A percentile compares a stretch with the other conserved stretches of the same genome.
These are phyloP conservation scores for Narthecium ossifragum DNA, from an alignment of 106 monocot species.

Conservation along the genomic window DNA sequence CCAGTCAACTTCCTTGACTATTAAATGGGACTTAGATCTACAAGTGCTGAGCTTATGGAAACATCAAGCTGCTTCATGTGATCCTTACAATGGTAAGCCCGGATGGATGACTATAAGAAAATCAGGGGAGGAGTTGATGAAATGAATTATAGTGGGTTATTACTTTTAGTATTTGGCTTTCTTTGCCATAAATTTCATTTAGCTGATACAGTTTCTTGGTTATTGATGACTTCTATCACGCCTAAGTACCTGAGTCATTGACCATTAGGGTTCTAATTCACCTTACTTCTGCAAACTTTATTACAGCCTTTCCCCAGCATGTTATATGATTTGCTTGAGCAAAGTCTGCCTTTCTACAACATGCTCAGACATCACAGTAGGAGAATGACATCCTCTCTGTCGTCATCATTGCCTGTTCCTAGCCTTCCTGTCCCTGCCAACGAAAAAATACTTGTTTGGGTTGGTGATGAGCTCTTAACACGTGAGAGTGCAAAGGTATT, in stretches of 20 bases:
- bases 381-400: slow-evolving; percentile 28
- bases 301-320: slow-evolving; percentile 58
- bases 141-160: no score
- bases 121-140: no score
- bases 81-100: no score
- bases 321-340: slow-evolving; percentile 78
- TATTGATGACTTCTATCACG: background rate
- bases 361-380: slow-evolving; percentile 52
- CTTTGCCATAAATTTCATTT: no score
- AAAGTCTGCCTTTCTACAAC: slow-evolving; percentile 95
- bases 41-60: no score
- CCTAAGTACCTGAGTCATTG: no score
- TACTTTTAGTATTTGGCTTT: no score
- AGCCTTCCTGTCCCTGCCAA: slow-evolving; percentile 79
- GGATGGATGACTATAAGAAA: no score
- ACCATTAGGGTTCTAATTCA: background rate
- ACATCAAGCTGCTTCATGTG: no score
- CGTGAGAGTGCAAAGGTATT: slow-evolving; percentile 86
- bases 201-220: no score
- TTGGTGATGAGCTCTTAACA: slow-evolving; percentile 76
- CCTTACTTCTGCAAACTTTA: background rate
- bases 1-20: no score
- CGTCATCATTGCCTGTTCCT: slow-evolving; percentile 52
- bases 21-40: no score
- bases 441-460: slow-evolving; percentile 92